Evolutionary conservation across 208 protist genomes (phyloP).

Genomic region (Trypanosoma cruzi): DNA sequence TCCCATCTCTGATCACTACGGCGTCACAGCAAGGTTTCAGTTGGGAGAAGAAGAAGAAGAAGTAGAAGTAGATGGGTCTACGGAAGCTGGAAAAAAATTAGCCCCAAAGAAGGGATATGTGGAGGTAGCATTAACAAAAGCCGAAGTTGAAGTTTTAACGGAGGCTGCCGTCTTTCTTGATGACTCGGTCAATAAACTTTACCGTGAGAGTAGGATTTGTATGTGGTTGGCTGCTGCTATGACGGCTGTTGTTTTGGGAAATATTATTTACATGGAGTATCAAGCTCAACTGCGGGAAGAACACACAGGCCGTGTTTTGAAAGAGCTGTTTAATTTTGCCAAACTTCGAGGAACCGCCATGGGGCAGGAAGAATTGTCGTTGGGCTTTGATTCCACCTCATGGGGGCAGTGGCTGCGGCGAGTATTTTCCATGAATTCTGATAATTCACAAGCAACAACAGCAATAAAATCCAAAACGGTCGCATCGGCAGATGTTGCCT

Average conservation of each 20-base stretch:
- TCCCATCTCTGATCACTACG: constrained; percentile 88
- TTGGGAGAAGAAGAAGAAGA: constrained; percentile 26
- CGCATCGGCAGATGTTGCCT: neutral
- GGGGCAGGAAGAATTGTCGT: neutral
- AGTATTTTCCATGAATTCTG: neutral
- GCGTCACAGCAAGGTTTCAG: constrained; percentile 69
- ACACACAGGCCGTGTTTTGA: constrained; percentile 38
- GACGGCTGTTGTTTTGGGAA: constrained; percentile 27
- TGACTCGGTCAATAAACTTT: constrained; percentile 39
- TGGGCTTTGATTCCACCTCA: neutral
- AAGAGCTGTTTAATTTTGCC: constrained; percentile 46
- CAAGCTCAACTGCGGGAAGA: constrained; percentile 24
- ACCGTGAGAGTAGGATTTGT: constrained; percentile 39
- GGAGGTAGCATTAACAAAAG: constrained; percentile 29
- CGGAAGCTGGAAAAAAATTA: neutral
- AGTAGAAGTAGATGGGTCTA: too few relatives aligned
- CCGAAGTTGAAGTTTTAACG: constrained; percentile 47
- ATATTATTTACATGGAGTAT: constrained; percentile 36
- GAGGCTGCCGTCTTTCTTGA: constrained; percentile 48
- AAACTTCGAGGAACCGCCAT: neutral
- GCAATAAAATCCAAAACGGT: neutral
- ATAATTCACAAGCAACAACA: neutral
- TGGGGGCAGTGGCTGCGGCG: neutral
- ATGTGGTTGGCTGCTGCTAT: constrained; percentile 42
- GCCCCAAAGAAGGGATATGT: neutral